Base-by-base conservation (phyloP, 306 rosid genomes). In the Prunus armeniaca region DNA sequence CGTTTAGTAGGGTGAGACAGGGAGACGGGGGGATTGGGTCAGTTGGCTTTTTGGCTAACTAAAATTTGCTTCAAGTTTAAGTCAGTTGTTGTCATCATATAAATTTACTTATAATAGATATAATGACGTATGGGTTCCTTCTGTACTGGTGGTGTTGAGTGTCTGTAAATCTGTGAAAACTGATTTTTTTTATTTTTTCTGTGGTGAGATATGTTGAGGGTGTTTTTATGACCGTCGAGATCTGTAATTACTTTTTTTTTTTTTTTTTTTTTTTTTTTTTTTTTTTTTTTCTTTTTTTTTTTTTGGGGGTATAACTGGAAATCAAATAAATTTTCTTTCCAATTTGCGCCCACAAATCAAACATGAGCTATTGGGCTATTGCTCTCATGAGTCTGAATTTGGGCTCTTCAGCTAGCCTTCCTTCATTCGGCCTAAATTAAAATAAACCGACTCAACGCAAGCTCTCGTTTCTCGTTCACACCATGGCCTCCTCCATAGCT, bases 21-120 rank as follows among this genome's bases (percentile, higher is more conserved):
- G 43, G 43, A 46, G 52, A 47, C 52, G 2, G 43, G 52, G 24
- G 72, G 76, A 64, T 86, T 12, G 65, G 83, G 67, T 82, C 81
- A 25, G 87, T 86, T 86, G 83, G 85, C 82, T 83, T 85, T 80
- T 85, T 80, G 79, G 84, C 71, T 56, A 32, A 66, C 62, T 32
- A 32, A 32, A 77, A 60, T 60, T 38, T 87, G 38, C 69, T 73
- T 80, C 66, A 76, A 77, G 72, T 73, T 41, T 80, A 50, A 70
- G 71, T 83, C 46, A 74, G 46, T 77, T 56, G 22, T 49, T 57
- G 38, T 57, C 76, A 38, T 76, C 30, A 4, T 81, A 22, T 67
- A 19, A 5, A 15, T 73, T 55, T 65, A 28, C 67, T 74, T 60
- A 62, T 74, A 46, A 25, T 65, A 32, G 25, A 12, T 73, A 58